Evolutionary conservation across 1,284 basidiomycete genomes (phyloP).

Genomic region (Serendipita sp.): DNA sequence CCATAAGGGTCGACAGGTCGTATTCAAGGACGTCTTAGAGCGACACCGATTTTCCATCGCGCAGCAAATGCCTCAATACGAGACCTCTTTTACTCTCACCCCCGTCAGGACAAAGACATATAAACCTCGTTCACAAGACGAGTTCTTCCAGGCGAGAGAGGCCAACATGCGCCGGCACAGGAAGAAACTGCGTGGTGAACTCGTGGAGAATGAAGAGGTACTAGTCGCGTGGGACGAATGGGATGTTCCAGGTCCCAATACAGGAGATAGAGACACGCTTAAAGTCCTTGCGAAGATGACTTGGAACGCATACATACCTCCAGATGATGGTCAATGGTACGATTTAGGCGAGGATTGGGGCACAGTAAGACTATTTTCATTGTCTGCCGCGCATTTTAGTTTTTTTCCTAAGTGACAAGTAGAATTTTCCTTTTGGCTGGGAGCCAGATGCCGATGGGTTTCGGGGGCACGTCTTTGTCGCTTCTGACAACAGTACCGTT

Average conservation of each 20-base stretch:
- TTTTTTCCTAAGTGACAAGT: constrained; percentile 6
- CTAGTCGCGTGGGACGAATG: constrained; percentile 42
- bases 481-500: constrained; percentile 69
- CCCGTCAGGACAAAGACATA: background rate
- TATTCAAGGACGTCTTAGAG: background rate
- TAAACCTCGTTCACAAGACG: background rate
- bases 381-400: constrained; percentile 10
- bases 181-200: background rate
- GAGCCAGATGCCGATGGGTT: constrained; percentile 76
- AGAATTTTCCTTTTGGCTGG: constrained; percentile 88
- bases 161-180: background rate
- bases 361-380: constrained; percentile 28
- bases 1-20: background rate
- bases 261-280: constrained; percentile 63
- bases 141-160: background rate
- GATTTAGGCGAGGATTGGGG: constrained; percentile 54
- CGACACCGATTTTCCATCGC: background rate
- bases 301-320: constrained; percentile 67
- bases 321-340: constrained; percentile 60
- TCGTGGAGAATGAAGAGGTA: background rate
- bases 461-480: constrained; percentile 82
- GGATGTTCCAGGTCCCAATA: constrained; percentile 51
- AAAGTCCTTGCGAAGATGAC: constrained; percentile 87
- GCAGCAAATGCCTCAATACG: background rate
- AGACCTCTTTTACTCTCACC: background rate